Evolutionary conservation across 352 stramenopile species (phyloP).

Genomic region (Phytophthora parvispora): DNA sequence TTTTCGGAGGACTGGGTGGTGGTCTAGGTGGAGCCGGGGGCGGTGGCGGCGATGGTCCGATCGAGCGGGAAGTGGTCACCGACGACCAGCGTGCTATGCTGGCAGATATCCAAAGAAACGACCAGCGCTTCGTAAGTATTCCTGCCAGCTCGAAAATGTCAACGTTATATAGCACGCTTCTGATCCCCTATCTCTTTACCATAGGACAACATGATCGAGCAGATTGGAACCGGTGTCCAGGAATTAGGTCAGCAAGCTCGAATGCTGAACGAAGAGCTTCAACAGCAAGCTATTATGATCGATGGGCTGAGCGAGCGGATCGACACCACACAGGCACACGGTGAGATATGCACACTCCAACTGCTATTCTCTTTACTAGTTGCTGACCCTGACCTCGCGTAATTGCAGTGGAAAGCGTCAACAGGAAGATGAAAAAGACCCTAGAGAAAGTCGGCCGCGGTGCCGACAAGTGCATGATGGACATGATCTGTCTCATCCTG

Average conservation of each 20-base stretch:
- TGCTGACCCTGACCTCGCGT: constrained; percentile 4
- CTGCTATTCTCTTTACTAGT: neutral
- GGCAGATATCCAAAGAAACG: constrained; percentile 83
- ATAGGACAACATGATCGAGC: constrained; percentile 90
- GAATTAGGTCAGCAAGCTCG: constrained; percentile 81
- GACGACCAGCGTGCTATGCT: constrained; percentile 74
- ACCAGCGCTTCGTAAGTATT: constrained; percentile 83
- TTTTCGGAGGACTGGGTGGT: constrained; percentile 42
- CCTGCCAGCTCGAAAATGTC: neutral
- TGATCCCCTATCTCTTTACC: too few relatives aligned
- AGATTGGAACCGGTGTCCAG: constrained; percentile 85
- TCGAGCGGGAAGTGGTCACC: constrained; percentile 65
- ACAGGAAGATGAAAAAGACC: constrained; percentile 90
- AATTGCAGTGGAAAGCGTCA: constrained; percentile 80
- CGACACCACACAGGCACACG: constrained; percentile 81
- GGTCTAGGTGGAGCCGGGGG: constrained; percentile 34
- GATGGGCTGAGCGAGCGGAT: constrained; percentile 84
- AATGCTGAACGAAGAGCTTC: constrained; percentile 86
- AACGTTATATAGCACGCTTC: too few relatives aligned
- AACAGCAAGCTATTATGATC: constrained; percentile 92
- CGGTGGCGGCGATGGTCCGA: constrained; percentile 25
- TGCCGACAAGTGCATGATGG: constrained; percentile 91
- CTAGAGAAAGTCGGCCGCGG: constrained; percentile 77
- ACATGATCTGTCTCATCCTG: constrained; percentile 91
- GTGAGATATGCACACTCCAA: constrained; percentile 33